Conservation (phyloP, 2,329 filamentous ascomycete genomes). For the Calonectria naviculata region DNA sequence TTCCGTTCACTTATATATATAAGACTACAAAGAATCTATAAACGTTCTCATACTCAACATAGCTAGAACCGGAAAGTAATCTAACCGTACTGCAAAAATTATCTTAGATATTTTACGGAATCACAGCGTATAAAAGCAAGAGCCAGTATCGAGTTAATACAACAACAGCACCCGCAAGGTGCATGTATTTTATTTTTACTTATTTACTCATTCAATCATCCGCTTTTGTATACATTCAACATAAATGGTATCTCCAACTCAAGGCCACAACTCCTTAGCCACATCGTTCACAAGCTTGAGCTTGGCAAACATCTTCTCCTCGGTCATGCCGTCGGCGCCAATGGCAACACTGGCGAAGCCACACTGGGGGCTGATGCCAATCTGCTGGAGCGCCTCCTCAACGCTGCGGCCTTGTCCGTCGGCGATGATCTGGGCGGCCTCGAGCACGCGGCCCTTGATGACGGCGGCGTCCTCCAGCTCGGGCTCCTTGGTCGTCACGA, state of each 20-base stretch:
- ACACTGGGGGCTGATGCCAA: conserved; percentile 77
- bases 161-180: neutral
- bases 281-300: conserved; percentile 74
- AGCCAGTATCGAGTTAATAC: neutral
- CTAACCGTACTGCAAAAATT: too few species aligned
- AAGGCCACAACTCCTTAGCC: conserved; percentile 72
- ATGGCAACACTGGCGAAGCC: conserved; percentile 77
- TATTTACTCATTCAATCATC: neutral
- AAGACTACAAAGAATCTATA: too few species aligned
- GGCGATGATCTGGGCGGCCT: conserved; percentile 74
- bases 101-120: neutral
- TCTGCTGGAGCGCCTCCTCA: conserved; percentile 72
- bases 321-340: conserved; percentile 71
- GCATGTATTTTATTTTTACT: neutral
- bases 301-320: conserved; percentile 78
- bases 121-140: neutral
- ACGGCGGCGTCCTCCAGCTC: conserved; percentile 65
- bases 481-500: conserved; percentile 71
- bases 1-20: too few species aligned
- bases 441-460: conserved; percentile 64
- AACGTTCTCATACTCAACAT: too few species aligned
- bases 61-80: too few species aligned
- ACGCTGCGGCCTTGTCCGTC: conserved; percentile 69
- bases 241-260: neutral
- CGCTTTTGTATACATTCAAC: neutral